Percentiles rank a stretch among this genome's conserved stretches.
These are phyloP conservation scores for Cucurbita maxima DNA, from an alignment of 306 rosid genomes.

Conservation along the genomic window DNA sequence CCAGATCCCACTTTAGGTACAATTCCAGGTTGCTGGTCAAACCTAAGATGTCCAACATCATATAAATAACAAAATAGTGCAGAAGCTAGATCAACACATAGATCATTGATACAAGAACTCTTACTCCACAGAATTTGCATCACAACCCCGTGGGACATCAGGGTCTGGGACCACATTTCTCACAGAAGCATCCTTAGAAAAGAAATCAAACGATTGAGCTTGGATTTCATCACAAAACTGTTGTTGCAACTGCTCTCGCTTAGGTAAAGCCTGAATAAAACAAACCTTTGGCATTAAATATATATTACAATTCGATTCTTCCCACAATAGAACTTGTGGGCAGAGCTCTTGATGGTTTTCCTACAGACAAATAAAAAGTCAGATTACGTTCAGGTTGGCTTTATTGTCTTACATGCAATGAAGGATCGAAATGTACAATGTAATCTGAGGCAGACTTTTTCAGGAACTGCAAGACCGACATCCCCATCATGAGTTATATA, in stretches of 20 bases:
- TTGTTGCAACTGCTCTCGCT: constrained; percentile 62
- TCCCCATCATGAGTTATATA: constrained; percentile 19
- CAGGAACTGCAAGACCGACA: constrained; percentile 55
- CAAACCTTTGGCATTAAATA: neutral
- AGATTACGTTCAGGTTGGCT: neutral
- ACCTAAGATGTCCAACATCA: constrained; percentile 27
- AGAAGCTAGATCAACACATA: constrained; percentile 1
- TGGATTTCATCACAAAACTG: constrained; percentile 45
- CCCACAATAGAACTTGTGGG: neutral
- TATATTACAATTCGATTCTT: neutral
- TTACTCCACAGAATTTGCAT: constrained; percentile 68
- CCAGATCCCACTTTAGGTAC: constrained; percentile 70
- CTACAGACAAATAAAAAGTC: neutral
- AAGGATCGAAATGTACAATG: constrained; percentile 48
- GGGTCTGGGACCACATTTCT: constrained; percentile 73
- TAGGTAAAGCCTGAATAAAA: constrained; percentile 48
- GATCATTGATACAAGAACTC: neutral
- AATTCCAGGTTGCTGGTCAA: constrained; percentile 61
- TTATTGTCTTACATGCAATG: constrained; percentile 53
- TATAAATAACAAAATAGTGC: neutral
- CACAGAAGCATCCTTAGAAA: constrained; percentile 38
- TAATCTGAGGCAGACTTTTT: constrained; percentile 71
- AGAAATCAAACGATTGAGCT: constrained; percentile 32
- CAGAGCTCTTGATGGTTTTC: neutral
- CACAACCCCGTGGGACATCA: constrained; percentile 56